Base-by-base conservation (phyloP, 192 early-diverging fungal genomes). In the Backusella macrospora region DNA sequence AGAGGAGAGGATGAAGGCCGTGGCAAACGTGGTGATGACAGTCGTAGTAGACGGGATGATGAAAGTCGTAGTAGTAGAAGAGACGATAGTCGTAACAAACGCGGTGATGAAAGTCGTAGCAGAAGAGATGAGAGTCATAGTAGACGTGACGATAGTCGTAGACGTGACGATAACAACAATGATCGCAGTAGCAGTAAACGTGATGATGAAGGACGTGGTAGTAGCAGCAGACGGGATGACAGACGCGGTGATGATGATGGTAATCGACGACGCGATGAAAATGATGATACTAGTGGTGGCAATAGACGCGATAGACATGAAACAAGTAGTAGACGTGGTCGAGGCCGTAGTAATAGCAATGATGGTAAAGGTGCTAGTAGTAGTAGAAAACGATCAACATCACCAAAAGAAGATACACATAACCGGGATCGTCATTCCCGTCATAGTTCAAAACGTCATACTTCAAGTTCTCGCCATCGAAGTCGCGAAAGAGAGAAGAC, bases 401-500 rank as follows among this genome's bases (percentile, higher is more conserved):
- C 68, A 3, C 44, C 34, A 18, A 63, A 26, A 3, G 34, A 71
- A 4, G 39, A 67, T 23, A 12, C 21, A 10, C 42, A 39, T 46
- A 15, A n/a, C 34, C 13, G 29, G 38, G 47, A 49, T 47, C 77
- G 73, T 23, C 59, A 71, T 39, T 66, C 71, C 6, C 75, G 74
- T 70, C 45, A 62, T 52, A 38, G 62, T 46, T 48, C 65, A 13
- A 37, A 47, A 49, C 74, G 73, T 62, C 69, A 73, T 12, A 46
- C 71, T 39, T 68, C 65, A 1, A 43, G 67, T 68, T 73, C 77
- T 16, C 37, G 77, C 15, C 59, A 78, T 43, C 68, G 82, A n/a
- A 84, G 80, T 14, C 73, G 80, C 18, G 83, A 84, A 37, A 62
- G 79, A n/a, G 76, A 81, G 14, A 70, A 70, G 29, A 34, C 29